A percentile compares a stretch with the other conserved stretches of the same genome.
Evolutionary conservation across 108 stramenopile genomes (phyloP).

Genomic region (Ochromonas danica): DNA sequence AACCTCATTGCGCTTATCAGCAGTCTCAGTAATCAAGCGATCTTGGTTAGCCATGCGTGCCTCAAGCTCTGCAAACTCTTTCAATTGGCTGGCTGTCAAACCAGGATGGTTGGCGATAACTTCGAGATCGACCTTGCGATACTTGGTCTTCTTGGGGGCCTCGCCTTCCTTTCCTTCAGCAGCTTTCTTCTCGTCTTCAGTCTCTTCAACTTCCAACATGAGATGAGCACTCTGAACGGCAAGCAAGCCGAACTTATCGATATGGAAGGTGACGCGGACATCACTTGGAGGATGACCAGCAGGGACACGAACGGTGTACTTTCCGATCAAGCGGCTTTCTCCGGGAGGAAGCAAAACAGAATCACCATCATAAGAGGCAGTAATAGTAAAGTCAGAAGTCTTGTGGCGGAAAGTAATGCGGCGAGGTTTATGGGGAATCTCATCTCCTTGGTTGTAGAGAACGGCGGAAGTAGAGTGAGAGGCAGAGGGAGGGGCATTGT

Average conservation of each 20-base stretch:
- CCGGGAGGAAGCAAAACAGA: conserved; percentile 21
- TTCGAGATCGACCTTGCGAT: conserved; percentile 35
- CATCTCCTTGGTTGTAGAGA: conserved; percentile 83
- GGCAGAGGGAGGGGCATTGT: too few relatives aligned
- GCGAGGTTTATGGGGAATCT: conserved; percentile 78
- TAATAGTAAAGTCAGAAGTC: conserved; percentile 67
- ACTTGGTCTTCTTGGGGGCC: conserved; percentile 24
- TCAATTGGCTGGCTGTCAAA: conserved; percentile 74
- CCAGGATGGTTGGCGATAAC: conserved; percentile 41
- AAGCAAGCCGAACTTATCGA: conserved; percentile 24
- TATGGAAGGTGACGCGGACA: neutral
- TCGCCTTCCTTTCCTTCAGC: conserved; percentile 36
- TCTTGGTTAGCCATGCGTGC: conserved; percentile 80
- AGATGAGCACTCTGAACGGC: conserved; percentile 69
- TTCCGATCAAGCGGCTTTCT: neutral
- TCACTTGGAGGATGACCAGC: neutral
- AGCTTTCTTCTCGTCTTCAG: conserved; percentile 38
- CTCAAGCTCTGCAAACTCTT: conserved; percentile 73
- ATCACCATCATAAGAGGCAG: neutral
- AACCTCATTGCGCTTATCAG: conserved; percentile 94
- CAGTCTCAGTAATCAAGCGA: conserved; percentile 83
- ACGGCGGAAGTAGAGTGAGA: conserved; percentile 42
- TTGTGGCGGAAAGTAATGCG: conserved; percentile 77
- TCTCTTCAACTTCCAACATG: conserved; percentile 70
- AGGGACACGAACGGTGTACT: conserved; percentile 1